Evolutionary conservation across 2,329 filamentous ascomycete genomes (phyloP).

Genomic region (Penicillium fuscoglaucum): DNA sequence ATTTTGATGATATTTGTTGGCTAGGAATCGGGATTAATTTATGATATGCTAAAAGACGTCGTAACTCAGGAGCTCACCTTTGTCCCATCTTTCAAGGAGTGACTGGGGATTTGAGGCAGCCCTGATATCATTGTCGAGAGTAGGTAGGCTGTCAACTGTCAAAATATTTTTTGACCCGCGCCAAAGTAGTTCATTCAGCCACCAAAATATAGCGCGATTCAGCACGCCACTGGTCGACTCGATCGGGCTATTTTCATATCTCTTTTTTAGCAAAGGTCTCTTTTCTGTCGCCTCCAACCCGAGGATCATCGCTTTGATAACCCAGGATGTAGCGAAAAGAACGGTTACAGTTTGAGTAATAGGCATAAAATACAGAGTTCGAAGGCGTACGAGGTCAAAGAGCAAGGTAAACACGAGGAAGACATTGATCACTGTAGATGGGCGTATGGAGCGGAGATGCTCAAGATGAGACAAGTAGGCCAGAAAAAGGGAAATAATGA

Average conservation of each 20-base stretch:
- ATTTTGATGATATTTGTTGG: slow-evolving; percentile 17
- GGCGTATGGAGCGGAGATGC: slow-evolving; percentile 20
- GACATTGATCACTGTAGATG: slow-evolving; percentile 19
- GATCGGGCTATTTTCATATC: slow-evolving; percentile 15
- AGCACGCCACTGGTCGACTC: slow-evolving; percentile 29
- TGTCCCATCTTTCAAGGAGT: slow-evolving; percentile 35
- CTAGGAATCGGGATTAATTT: slow-evolving; percentile 9
- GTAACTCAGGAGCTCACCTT: slow-evolving; percentile 17
- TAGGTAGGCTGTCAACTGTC: slow-evolving; percentile 43
- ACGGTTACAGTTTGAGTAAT: slow-evolving; percentile 8
- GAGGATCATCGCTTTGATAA: slow-evolving; percentile 44
- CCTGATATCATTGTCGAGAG: slow-evolving; percentile 36
- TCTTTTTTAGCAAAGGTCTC: slow-evolving; percentile 20
- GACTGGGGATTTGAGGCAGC: slow-evolving; percentile 32
- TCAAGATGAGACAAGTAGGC: slow-evolving; percentile 22
- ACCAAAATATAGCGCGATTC: slow-evolving; percentile 37
- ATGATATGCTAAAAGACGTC: background rate
- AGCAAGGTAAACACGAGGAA: slow-evolving; percentile 14
- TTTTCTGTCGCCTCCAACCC: slow-evolving; percentile 49
- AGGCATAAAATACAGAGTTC: slow-evolving; percentile 20
- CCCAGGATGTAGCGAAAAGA: slow-evolving; percentile 17
- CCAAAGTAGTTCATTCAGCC: slow-evolving; percentile 38
- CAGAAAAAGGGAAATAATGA: slow-evolving; percentile 9
- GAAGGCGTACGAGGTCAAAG: slow-evolving; percentile 20
- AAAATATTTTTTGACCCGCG: slow-evolving; percentile 34